A percentile compares a stretch with the other conserved stretches of the same genome.
These are phyloP conservation scores for Aphanomyces euteiches DNA, from an alignment of 352 stramenopile species.

Conservation along the genomic window DNA sequence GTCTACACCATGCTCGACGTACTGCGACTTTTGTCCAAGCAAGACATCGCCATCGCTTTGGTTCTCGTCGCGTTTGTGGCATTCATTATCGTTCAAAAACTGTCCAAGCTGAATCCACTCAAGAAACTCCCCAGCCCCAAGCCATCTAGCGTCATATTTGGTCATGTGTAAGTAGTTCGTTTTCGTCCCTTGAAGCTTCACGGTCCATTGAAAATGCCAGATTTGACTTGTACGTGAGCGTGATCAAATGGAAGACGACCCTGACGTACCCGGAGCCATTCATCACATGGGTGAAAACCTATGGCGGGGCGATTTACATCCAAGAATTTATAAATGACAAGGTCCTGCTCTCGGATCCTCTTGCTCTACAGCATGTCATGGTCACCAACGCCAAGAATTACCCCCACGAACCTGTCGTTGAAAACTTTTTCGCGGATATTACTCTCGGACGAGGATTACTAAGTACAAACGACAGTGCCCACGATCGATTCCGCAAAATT, in stretches of 20 bases:
- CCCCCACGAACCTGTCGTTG: neutral
- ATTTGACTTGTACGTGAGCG: neutral
- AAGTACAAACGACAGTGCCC: neutral
- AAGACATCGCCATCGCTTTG: too few species aligned
- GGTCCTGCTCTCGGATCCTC: neutral
- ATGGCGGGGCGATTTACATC: neutral
- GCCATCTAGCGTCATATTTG: neutral
- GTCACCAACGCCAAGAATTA: neutral
- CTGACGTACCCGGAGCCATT: neutral
- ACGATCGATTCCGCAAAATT: neutral
- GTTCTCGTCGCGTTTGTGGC: too few species aligned
- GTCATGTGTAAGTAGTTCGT: neutral
- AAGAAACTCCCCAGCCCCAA: neutral
- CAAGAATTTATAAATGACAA: neutral
- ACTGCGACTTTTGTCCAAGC: too few species aligned
- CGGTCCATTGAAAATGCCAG: neutral
- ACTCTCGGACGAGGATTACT: neutral
- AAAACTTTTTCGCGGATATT: constrained; percentile 2
- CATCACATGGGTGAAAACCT: neutral
- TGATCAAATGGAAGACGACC: neutral
- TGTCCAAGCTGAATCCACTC: too few species aligned
- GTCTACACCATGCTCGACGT: too few species aligned
- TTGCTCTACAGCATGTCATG: neutral
- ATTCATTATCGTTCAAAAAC: too few species aligned
- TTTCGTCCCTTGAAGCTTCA: neutral